These are phyloP conservation scores for Zygotorulaspora chibaensis DNA, from an alignment of 805 yeast species.

Conservation along the genomic window DNA sequence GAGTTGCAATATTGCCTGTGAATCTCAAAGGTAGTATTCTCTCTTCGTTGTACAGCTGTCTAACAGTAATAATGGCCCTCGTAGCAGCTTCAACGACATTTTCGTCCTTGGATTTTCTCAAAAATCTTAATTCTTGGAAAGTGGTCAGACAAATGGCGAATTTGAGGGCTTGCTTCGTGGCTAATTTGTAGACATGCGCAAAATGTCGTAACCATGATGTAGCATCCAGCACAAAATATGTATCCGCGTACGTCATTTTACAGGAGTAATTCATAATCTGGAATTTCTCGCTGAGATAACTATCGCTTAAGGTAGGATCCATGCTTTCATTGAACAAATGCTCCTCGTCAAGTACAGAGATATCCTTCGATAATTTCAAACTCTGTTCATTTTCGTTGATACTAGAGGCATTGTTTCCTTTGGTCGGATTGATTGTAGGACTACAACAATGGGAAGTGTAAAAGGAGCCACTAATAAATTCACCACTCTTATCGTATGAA, in stretches of 20 bases:
- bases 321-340: slow-evolving; percentile 8
- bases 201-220: slow-evolving; percentile 77
- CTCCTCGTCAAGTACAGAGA: slow-evolving; percentile 3
- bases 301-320: slow-evolving; percentile 3
- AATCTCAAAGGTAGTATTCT: slow-evolving; percentile 56
- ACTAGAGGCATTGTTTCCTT: background rate
- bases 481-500: slow-evolving; percentile 35
- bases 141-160: slow-evolving; percentile 67
- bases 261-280: slow-evolving; percentile 50
- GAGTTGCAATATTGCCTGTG: slow-evolving; percentile 62
- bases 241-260: slow-evolving; percentile 50
- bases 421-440: background rate
- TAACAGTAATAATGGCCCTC: slow-evolving; percentile 65
- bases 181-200: slow-evolving; percentile 66
- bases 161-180: slow-evolving; percentile 52
- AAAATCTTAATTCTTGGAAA: slow-evolving; percentile 67
- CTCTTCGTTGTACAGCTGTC: slow-evolving; percentile 58
- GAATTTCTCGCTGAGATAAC: slow-evolving; percentile 10
- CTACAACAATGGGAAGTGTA: slow-evolving; percentile 26
- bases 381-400: background rate
- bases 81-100: slow-evolving; percentile 79
- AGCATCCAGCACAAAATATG: slow-evolving; percentile 63
- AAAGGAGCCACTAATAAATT: slow-evolving; percentile 32
- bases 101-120: slow-evolving; percentile 64
- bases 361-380: slow-evolving; percentile 1